phyloP scores from a whole-genome alignment of 495 filamentous ascomycete genomes.

The Trichocladium antarcticum region DNA sequence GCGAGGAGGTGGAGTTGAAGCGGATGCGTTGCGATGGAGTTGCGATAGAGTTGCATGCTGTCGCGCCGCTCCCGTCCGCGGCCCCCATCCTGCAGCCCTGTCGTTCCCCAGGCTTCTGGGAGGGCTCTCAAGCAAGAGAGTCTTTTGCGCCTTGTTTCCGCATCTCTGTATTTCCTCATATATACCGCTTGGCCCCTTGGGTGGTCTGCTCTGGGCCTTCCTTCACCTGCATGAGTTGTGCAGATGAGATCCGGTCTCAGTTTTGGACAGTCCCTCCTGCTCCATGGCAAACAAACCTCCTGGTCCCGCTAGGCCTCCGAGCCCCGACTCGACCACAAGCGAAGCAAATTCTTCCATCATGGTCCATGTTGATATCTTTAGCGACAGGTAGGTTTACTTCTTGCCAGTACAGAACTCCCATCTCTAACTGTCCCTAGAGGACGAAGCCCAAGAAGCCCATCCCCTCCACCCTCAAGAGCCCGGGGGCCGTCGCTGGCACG shows the following conservation, averaged over 20 bases:
- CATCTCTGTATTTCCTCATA: not conserved
- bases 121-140: slow-evolving; percentile 16
- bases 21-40: not conserved
- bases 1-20: no score
- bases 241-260: not conserved
- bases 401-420: not conserved
- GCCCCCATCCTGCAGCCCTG: slow-evolving; percentile 14
- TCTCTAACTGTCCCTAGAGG: not conserved
- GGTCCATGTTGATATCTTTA: slow-evolving; percentile 17
- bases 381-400: slow-evolving; percentile 13
- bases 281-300: slow-evolving; percentile 7
- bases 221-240: not conserved
- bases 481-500: slow-evolving; percentile 7
- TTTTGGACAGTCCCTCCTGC: not conserved
- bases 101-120: slow-evolving; percentile 17
- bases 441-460: not conserved
- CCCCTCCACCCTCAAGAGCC: slow-evolving; percentile 5
- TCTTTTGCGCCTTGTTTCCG: not conserved
- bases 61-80: slow-evolving; percentile 18
- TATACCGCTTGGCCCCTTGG: not conserved
- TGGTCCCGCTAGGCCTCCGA: slow-evolving; percentile 3
- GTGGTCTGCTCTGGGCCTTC: not conserved
- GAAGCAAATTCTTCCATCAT: slow-evolving; percentile 24
- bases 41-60: slow-evolving; percentile 7
- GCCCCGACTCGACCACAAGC: slow-evolving; percentile 11